Evolutionary conservation across 192 early-diverging fungal species (phyloP), one percentile per base, ranked within the genome.

Genomic region (Backusella sp.): DNA sequence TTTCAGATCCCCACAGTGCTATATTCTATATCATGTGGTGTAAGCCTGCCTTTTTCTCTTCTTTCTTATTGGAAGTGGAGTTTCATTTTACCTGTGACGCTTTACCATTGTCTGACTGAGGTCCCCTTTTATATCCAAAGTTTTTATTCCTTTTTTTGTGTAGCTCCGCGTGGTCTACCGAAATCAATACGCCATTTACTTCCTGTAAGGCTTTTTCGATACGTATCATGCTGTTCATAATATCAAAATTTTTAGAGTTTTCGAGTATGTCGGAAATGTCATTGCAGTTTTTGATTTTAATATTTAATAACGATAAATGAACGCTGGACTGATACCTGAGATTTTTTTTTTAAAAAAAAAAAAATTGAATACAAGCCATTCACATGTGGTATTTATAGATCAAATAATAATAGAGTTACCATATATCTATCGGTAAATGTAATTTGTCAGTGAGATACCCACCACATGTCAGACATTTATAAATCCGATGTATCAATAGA

Each of bases 81-180:
- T 19, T 74, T 74, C 9, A 74, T 74, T 65, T 66, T 74, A 66
- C 73, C 42, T 74, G 73, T 30, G 73, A 66, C 42, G 35, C 37
- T 46, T 42, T 66, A 67, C 37, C 46, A 14, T 11, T 35, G 11
- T 34, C 44, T 49, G 46, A n/a, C 19, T 19, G 46, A n/a, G n/a
- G 37, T 12, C 23, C 17, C 12, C 9, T 30, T 23, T 15, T 71
- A 44, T 44, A 15, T 17, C 42, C 42, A 73, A 12, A 34, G 36
- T 35, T 35, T 23, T 66, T 30, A 14, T 74, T 42, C 30, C 23
- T 19, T 6, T 37, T 17, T 15, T 21, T 14, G 7, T 2, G 35
- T 39, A 26, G 26, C n/a, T 26, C 23, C 15, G 30, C 11, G 2
- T 39, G 17, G 32, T 66, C 26, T 34, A 67, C 34, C 6, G 46